A percentile compares a stretch with the other conserved stretches of the same genome.
Evolutionary conservation across 2,329 filamentous ascomycete genomes (phyloP).

Genomic region (Penicillium sp.): DNA sequence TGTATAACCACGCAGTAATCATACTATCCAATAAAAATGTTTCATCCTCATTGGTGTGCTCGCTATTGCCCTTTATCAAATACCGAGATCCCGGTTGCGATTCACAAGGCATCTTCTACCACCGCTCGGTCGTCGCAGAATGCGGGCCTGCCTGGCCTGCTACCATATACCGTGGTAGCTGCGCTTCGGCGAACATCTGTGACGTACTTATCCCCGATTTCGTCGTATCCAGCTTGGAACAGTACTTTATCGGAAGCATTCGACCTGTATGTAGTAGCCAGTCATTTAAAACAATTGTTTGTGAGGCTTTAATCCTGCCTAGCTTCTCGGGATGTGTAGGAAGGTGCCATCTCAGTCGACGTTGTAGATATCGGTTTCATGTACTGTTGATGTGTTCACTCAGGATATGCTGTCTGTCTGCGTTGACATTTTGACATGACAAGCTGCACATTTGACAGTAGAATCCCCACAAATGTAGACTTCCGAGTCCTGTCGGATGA

Average conservation of each 20-base stretch:
- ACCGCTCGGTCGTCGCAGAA: neutral
- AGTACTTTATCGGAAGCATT: neutral
- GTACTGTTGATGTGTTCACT: neutral
- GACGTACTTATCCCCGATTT: neutral
- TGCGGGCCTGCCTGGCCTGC: neutral
- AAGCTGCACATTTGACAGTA: neutral
- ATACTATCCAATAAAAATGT: neutral
- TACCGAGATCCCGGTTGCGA: neutral
- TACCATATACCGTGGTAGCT: neutral
- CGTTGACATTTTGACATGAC: no score
- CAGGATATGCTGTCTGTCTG: neutral
- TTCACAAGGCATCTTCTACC: neutral
- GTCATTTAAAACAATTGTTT: neutral
- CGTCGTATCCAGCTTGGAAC: neutral
- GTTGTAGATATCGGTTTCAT: neutral
- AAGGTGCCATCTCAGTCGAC: neutral
- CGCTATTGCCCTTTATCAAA: neutral
- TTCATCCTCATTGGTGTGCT: neutral
- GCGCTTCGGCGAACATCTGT: neutral
- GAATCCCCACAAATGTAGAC: neutral
- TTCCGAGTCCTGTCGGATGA: neutral
- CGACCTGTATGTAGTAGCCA: neutral
- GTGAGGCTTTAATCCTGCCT: neutral
- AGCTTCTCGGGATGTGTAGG: neutral
- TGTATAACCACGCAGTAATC: neutral